Conservation (phyloP, 345 rosid genomes). For the Eucalyptus sp. region DNA sequence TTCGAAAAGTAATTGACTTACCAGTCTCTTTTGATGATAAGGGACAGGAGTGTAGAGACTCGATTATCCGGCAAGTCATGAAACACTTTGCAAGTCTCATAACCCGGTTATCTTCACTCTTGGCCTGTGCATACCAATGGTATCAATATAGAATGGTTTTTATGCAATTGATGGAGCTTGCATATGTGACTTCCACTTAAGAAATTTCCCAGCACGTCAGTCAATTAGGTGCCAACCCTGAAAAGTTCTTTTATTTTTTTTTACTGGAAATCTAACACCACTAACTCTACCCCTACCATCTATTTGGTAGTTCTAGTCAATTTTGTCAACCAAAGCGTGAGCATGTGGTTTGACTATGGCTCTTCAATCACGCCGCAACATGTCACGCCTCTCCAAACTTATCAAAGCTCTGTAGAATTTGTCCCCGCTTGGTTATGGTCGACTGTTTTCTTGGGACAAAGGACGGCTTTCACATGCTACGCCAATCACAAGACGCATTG, state of each 20-base stretch:
- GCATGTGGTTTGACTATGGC: background rate
- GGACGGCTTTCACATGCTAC: background rate
- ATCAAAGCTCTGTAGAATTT: background rate
- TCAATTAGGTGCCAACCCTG: background rate
- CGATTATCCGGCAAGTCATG: accelerated
- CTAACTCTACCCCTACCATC: background rate
- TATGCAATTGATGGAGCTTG: background rate
- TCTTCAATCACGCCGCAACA: background rate
- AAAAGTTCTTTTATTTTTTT: background rate
- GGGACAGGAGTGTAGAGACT: background rate
- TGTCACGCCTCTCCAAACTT: background rate
- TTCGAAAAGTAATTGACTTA: background rate
- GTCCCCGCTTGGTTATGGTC: background rate
- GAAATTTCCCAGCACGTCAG: background rate
- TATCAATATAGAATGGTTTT: background rate
- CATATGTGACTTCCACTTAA: background rate
- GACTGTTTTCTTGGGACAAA: background rate
- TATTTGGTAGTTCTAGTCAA: background rate
- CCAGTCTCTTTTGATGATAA: background rate
- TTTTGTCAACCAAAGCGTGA: background rate
- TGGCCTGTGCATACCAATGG: background rate
- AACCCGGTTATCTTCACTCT: background rate
- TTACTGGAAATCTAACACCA: background rate
- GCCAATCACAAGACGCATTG: background rate
- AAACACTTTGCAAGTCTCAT: background rate